Evolutionary conservation across 345 rosid species (phyloP).

Genomic region (Geranium rotundifolium): DNA sequence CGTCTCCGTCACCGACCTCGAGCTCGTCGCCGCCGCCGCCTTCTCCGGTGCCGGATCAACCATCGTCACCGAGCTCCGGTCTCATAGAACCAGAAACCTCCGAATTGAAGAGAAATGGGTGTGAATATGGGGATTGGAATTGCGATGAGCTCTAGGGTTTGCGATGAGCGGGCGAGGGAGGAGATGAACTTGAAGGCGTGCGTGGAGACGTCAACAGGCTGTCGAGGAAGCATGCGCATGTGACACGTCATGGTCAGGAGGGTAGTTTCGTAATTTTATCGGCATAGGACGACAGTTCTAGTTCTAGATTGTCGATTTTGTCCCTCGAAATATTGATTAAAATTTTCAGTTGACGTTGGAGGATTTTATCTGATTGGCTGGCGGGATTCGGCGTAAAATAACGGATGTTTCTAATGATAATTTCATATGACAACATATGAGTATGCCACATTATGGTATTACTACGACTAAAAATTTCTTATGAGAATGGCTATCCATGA

Average conservation of each 20-base stretch:
- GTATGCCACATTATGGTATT: too few relatives aligned
- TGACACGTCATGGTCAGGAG: neutral
- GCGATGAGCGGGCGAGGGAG: neutral
- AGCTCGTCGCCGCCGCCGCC: constrained; percentile 30
- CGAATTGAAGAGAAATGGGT: neutral
- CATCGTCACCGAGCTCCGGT: neutral
- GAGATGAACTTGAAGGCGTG: neutral
- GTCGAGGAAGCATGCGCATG: neutral
- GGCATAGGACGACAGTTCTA: neutral
- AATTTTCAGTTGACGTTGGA: too few relatives aligned
- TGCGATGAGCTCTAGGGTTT: neutral
- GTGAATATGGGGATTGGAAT: neutral
- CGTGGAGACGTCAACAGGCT: neutral
- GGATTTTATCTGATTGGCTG: too few relatives aligned
- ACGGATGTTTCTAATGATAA: too few relatives aligned
- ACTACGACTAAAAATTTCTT: too few relatives aligned
- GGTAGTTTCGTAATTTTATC: neutral
- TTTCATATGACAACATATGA: too few relatives aligned
- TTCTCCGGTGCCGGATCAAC: neutral
- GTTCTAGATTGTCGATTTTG: neutral
- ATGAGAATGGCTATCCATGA: too few relatives aligned
- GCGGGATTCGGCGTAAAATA: too few relatives aligned
- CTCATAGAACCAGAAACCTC: neutral
- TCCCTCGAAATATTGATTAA: neutral
- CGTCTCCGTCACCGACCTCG: constrained; percentile 43